Base-by-base conservation (phyloP, 139 green algal species). In the Ettlia oleoabundans region DNA sequence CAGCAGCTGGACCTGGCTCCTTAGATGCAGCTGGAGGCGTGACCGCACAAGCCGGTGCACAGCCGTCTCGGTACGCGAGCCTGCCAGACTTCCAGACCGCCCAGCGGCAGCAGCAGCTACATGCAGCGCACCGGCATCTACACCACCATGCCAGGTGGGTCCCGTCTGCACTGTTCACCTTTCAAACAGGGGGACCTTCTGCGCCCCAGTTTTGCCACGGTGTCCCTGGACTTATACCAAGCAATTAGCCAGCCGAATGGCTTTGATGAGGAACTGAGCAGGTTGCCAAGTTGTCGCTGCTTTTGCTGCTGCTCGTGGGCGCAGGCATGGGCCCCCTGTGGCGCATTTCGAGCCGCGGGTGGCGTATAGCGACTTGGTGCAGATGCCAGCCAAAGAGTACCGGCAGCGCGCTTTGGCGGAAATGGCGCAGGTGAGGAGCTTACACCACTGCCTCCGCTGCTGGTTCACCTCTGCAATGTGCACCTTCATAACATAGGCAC, bases 351-450 rank as follows among this genome's bases (percentile, higher is more conserved):
- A 84, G 66, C 68, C 61, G 0, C 64, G 40, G 28, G 53, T 84
- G 33, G 19, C 41, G 0, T 85, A 86, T 28, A 42, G 69, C 15
- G 84, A 88, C 63, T 26, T 90, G 28, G 40, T 82, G n/a, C 70
- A 87, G 24, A 91, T 92, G 89, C 69, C 74, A 19, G 73, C 81
- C 1, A 32, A 47, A 22, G 69, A 85, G 52, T 93, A 93, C 76
- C 74, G 90, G n/a, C 65, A 82, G 43, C 83, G 85, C 24, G 90
- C 90, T 9, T 66, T 91, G 53, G 90, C 90, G 5, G 86, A 93
- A 62, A 82, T 93, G 84, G 81, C 89, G 51, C 80, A 87, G 62
- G 87, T 77, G 10, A 41, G 62, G 61, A 78, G 70, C 67, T n/a
- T n/a, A n/a, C n/a, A n/a, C n/a, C n/a, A n/a, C n/a, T n/a, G n/a